Percentiles rank a stretch among this genome's conserved stretches.
phyloP scores from a whole-genome alignment of 2,329 filamentous ascomycete genomes.

The Massarina eburnea region DNA sequence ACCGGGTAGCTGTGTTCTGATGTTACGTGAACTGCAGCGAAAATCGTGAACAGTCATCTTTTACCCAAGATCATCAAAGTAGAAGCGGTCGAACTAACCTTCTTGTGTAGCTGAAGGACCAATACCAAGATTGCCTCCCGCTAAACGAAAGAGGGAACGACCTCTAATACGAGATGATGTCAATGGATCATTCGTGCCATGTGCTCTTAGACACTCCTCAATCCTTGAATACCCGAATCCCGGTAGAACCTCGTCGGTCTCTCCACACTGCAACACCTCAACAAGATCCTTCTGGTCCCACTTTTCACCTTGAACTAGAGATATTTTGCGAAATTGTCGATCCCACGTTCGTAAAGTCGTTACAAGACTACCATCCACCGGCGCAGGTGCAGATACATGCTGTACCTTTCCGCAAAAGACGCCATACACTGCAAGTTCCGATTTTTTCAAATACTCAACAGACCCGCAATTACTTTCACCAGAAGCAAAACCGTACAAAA shows the following conservation, averaged over 20 bases:
- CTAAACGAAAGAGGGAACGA: neutral
- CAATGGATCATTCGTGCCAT: neutral
- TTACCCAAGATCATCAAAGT: no score
- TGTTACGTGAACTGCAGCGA: no score
- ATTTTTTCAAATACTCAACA: neutral
- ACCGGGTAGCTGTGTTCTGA: no score
- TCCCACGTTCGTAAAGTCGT: neutral
- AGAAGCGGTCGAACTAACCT: neutral
- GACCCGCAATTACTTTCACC: neutral
- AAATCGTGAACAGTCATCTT: no score
- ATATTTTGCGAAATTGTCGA: neutral
- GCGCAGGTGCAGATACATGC: neutral
- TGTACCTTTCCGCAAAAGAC: constrained; percentile 1
- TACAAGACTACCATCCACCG: neutral
- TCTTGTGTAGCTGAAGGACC: neutral
- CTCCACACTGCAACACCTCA: neutral
- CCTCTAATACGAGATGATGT: neutral
- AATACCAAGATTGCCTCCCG: neutral
- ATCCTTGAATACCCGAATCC: neutral
- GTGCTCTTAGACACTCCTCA: neutral
- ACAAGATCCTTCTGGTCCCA: no score
- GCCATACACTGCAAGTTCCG: neutral
- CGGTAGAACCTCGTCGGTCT: neutral
- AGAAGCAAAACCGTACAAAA: neutral
- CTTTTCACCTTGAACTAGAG: neutral